Evolutionary conservation across 2,329 filamentous ascomycete genomes (phyloP).

Genomic region (Ambrosiella xylebori): DNA sequence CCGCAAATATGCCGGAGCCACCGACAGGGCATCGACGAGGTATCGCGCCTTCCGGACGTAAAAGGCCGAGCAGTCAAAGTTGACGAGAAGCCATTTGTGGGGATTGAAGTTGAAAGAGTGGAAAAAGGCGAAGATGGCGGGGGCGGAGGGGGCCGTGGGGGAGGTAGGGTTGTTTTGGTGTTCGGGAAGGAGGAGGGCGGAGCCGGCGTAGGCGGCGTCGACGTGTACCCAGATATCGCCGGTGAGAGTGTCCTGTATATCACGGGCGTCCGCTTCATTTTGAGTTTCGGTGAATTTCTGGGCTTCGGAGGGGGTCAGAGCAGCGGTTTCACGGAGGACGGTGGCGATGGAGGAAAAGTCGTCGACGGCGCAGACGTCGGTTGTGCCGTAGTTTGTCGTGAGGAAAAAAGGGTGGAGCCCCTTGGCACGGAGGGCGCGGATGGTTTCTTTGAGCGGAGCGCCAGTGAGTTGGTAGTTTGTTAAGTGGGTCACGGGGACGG

Average conservation of each 20-base stretch:
- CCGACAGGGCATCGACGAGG: conserved; percentile 63
- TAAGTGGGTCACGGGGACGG: conserved; percentile 43
- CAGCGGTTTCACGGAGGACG: conserved; percentile 19
- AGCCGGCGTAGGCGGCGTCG: conserved; percentile 83
- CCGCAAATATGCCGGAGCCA: conserved; percentile 63
- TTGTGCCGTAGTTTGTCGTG: conserved; percentile 70
- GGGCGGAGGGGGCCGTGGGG: conserved; percentile 26
- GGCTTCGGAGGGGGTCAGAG: background rate
- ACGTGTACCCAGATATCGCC: conserved; percentile 74
- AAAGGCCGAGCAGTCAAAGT: conserved; percentile 72
- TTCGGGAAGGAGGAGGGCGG: conserved; percentile 66
- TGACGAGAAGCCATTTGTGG: conserved; percentile 93
- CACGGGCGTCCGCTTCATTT: conserved; percentile 13
- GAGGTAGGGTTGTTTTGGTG: conserved; percentile 47
- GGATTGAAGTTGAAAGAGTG: conserved; percentile 91
- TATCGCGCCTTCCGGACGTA: conserved; percentile 60
- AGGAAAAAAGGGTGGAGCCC: conserved; percentile 76
- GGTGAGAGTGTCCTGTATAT: conserved; percentile 15
- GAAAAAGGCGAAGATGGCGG: conserved; percentile 40
- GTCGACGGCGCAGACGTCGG: conserved; percentile 75
- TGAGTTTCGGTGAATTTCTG: background rate
- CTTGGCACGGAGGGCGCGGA: conserved; percentile 47
- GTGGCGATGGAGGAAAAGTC: conserved; percentile 53
- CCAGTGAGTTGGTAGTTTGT: conserved; percentile 57
- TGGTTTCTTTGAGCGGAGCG: conserved; percentile 37